Evolutionary conservation across 352 stramenopile species (phyloP).

Genomic region (Thraustochytrium sp.): DNA sequence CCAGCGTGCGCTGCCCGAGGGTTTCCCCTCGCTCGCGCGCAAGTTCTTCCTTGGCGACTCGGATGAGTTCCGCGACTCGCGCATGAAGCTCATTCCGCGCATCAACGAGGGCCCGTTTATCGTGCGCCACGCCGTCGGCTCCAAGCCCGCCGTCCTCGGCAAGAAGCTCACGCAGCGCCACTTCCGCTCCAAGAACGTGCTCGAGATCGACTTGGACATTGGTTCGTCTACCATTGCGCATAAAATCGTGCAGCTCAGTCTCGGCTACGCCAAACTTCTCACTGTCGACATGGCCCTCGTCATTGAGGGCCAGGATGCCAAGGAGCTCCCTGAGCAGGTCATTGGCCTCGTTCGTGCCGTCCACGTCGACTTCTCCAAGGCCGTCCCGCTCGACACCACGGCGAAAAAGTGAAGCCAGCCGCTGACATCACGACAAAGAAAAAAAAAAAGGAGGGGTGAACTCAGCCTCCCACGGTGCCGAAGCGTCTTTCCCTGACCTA

Average conservation of each 20-base stretch:
- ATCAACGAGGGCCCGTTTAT: constrained; percentile 73
- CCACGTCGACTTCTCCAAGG: constrained; percentile 29
- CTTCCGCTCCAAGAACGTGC: constrained; percentile 67
- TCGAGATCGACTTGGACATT: constrained; percentile 77
- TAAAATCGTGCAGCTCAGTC: constrained; percentile 69
- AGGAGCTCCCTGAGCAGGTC: constrained; percentile 68
- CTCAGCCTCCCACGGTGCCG: too few relatives aligned
- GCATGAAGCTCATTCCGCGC: constrained; percentile 80
- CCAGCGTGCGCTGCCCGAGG: neutral
- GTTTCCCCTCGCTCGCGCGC: neutral
- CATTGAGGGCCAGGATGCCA: constrained; percentile 62
- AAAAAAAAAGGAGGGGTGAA: too few relatives aligned
- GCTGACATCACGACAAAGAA: too few relatives aligned
- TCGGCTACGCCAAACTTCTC: constrained; percentile 60
- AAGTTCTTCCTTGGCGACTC: neutral
- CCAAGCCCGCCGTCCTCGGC: constrained; percentile 70
- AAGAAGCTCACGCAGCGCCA: constrained; percentile 77
- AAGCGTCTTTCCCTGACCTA: too few relatives aligned
- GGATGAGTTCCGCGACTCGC: constrained; percentile 54
- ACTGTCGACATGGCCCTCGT: constrained; percentile 71
- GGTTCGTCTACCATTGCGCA: constrained; percentile 65
- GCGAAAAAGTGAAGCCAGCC: too few relatives aligned
- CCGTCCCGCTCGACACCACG: neutral
- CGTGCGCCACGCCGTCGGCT: constrained; percentile 68
- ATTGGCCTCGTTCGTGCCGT: constrained; percentile 53